These are phyloP conservation scores for Prunus padus DNA, from an alignment of 306 rosid genomes.

Conservation along the genomic window DNA sequence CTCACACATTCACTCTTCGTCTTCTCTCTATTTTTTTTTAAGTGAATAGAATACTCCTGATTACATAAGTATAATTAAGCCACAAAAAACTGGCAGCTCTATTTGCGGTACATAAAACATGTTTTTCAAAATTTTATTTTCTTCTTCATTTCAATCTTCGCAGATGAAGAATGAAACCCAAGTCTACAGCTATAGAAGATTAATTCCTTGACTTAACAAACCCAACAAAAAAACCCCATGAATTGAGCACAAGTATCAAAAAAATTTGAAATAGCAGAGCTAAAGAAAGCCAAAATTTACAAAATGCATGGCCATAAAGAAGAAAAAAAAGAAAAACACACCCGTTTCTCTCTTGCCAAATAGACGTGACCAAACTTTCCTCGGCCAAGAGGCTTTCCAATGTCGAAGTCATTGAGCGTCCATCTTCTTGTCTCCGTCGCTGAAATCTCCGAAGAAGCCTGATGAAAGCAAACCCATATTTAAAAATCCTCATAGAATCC, in stretches of 20 bases:
- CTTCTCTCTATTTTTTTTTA: background rate
- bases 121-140: background rate
- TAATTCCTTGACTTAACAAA: background rate
- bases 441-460: constrained; percentile 63
- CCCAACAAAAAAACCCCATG: background rate
- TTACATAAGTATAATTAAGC: background rate
- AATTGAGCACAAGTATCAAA: background rate
- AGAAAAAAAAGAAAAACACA: constrained; percentile 23
- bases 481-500: constrained; percentile 5
- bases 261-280: background rate
- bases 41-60: background rate
- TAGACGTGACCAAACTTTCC: constrained; percentile 99
- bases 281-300: background rate
- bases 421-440: constrained; percentile 74
- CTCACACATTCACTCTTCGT: background rate
- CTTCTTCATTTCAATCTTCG: background rate
- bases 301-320: background rate
- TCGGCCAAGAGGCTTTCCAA: constrained; percentile 95
- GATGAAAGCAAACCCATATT: constrained; percentile 19
- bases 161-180: background rate
- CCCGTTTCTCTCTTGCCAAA: constrained; percentile 95
- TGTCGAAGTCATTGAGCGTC: constrained; percentile 88
- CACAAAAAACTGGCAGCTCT: background rate
- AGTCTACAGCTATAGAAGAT: background rate
- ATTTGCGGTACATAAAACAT: background rate